Percentiles rank a stretch among this genome's conserved stretches.
Evolutionary conservation across 805 yeast genomes (phyloP).

Genomic region (Candida taoyuanica): DNA sequence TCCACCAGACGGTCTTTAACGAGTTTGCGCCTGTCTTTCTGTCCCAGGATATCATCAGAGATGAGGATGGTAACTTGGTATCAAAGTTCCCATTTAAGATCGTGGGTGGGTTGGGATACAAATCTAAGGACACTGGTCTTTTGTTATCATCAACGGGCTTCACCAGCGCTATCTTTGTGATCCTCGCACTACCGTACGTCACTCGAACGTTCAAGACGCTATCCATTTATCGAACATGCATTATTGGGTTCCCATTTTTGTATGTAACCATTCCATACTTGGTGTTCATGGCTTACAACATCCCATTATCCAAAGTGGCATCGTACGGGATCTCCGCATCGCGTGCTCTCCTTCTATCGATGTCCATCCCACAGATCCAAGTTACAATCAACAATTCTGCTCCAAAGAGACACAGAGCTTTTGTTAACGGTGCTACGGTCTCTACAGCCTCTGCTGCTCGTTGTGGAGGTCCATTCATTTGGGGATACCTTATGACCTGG

Average conservation of each 20-base stretch:
- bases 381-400: conserved; percentile 15
- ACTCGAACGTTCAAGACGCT: conserved; percentile 22
- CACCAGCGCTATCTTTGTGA: conserved; percentile 17
- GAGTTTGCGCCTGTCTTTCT: conserved; percentile 17
- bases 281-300: conserved; percentile 16
- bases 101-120: conserved; percentile 21
- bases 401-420: conserved; percentile 14
- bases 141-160: conserved; percentile 21
- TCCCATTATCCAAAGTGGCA: conserved; percentile 3
- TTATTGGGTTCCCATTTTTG: conserved; percentile 16
- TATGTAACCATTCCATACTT: conserved; percentile 18
- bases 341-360: conserved; percentile 7
- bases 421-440: conserved; percentile 14
- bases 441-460: conserved; percentile 13
- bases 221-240: conserved; percentile 15
- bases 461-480: conserved; percentile 15
- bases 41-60: conserved; percentile 14
- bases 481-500: conserved; percentile 18
- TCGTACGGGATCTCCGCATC: conserved; percentile 8
- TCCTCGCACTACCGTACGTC: conserved; percentile 19
- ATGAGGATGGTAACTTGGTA: conserved; percentile 9
- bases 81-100: conserved; percentile 20
- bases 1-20: conserved; percentile 12
- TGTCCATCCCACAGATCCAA: conserved; percentile 14
- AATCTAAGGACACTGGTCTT: conserved; percentile 19